Evolutionary conservation across 352 stramenopile species (phyloP), one percentile per base, ranked within the genome.

Genomic region (Globisporangium nunn): DNA sequence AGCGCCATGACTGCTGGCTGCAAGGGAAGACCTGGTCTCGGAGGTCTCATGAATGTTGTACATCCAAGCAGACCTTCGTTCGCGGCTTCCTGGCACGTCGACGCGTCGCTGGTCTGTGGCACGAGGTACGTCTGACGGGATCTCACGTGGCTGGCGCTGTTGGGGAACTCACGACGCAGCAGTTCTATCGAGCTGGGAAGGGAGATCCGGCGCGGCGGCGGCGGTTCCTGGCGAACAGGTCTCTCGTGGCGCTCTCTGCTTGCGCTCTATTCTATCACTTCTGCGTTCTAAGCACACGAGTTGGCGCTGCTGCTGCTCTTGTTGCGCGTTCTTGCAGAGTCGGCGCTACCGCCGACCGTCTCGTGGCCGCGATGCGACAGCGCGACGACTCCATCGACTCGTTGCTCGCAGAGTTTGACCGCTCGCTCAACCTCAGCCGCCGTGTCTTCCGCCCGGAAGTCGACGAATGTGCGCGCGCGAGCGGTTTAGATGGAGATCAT

Each of bases 301-400:
- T 12, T 43, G 10, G 17, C 11, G 37, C 37, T 17, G 10, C 11
- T 43, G 37, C 7, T 11, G 7, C 3, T 18, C 6, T 28, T 49
- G 15, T 17, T 18, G 10, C 29, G 23, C 23, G 23, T 12, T n/a
- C 2, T 2, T 48, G 11, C 39, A 91, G 81, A 70, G 70, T 93
- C 37, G 62, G 63, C 2, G 71, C 73, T 40, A 81, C 84, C 28
- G 78, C 78, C 0, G 66, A 86, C 52, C 71, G 76, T 29, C 61
- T 93, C 10, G 68, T 89, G 30, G 50, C 61, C 4, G 80, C 78
- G 6, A 87, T 91, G 68, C 63, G 64, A 14, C 71, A 74, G 23
- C 70, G 73, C 2, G 75, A 88, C 54, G 83, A 95, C 60, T 93
- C 83, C 8, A 86, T 95, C 58, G 85, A 95, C 58, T 72, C 70